Percentiles rank a stretch among this genome's conserved stretches.
phyloP scores from a whole-genome alignment of 768 basidiomycete genomes.

The Dioszegia aurantiaca region DNA sequence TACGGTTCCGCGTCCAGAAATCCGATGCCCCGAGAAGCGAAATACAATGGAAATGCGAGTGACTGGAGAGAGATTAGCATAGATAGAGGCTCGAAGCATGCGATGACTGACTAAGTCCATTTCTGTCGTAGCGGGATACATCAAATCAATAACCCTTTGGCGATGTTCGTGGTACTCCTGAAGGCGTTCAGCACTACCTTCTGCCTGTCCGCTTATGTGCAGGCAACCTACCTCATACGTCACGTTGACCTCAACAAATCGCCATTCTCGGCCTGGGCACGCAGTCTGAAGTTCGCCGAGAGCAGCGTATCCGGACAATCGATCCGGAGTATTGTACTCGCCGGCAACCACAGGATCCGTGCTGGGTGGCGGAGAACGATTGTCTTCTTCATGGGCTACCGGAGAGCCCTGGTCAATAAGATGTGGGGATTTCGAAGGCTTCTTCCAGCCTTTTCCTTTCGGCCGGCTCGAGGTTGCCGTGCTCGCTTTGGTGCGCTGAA shows the following conservation, averaged over 20 bases:
- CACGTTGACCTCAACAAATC: conserved; percentile 87
- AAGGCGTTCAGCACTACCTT: neutral
- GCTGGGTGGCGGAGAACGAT: too few relatives aligned
- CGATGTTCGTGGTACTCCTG: conserved; percentile 66
- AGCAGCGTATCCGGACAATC: conserved; percentile 73
- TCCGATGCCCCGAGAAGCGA: conserved; percentile 80
- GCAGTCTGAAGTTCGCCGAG: conserved; percentile 69
- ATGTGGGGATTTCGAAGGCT: conserved; percentile 1
- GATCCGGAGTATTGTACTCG: conserved; percentile 79
- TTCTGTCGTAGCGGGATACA: conserved; percentile 51
- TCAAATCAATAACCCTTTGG: conserved; percentile 64
- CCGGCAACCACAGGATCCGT: conserved; percentile 39
- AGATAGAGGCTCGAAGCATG: neutral
- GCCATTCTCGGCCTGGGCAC: conserved; percentile 81
- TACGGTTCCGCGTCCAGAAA: conserved; percentile 59
- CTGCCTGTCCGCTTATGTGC: neutral
- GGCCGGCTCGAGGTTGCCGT: conserved; percentile 26
- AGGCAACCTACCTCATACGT: conserved; percentile 63
- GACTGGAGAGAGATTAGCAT: conserved; percentile 59
- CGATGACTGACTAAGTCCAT: conserved; percentile 67
- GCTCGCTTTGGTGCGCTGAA: conserved; percentile 63
- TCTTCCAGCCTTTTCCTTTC: neutral
- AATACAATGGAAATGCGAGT: conserved; percentile 85
- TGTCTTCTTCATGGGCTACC: too few relatives aligned
- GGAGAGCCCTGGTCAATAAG: too few relatives aligned